phyloP scores from a whole-genome alignment of 2,329 filamentous ascomycete genomes.

The Ophiostoma sp. region DNA sequence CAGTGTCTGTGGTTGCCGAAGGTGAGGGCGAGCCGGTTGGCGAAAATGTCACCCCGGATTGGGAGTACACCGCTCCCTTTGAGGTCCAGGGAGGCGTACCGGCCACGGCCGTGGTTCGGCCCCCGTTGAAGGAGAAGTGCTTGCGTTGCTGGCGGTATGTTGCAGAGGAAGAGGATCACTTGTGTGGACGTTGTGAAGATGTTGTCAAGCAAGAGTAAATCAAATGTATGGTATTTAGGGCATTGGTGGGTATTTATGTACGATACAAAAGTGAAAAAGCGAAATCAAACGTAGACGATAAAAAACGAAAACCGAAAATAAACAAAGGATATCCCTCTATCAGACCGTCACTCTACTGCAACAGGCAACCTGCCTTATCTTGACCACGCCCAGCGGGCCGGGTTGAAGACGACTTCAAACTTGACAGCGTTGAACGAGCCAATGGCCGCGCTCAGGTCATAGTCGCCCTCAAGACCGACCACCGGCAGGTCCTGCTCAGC shows the following conservation, averaged over 20 bases:
- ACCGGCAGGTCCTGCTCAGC: constrained; percentile 60
- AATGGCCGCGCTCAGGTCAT: constrained; percentile 70
- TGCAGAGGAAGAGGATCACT: constrained; percentile 61
- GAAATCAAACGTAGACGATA: neutral
- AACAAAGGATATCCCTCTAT: neutral
- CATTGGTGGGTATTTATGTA: neutral
- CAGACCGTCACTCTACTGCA: neutral
- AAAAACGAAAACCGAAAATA: neutral
- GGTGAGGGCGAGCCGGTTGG: constrained; percentile 28
- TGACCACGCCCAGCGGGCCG: constrained; percentile 56
- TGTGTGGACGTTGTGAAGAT: constrained; percentile 74
- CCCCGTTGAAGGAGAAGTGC: constrained; percentile 68
- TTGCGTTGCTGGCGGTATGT: constrained; percentile 86
- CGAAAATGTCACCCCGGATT: constrained; percentile 35
- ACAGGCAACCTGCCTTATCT: neutral
- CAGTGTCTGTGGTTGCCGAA: constrained; percentile 51
- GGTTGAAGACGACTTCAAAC: constrained; percentile 66
- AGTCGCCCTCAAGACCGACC: constrained; percentile 66
- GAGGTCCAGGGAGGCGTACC: constrained; percentile 42
- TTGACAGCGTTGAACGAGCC: constrained; percentile 68
- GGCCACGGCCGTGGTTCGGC: constrained; percentile 48
- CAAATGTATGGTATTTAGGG: neutral
- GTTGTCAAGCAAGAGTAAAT: constrained; percentile 47
- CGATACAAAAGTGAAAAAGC: neutral
- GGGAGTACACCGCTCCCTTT: constrained; percentile 47